phyloP scores from a whole-genome alignment of 2,329 filamentous ascomycete species.

The Mollisia scopiformis region DNA sequence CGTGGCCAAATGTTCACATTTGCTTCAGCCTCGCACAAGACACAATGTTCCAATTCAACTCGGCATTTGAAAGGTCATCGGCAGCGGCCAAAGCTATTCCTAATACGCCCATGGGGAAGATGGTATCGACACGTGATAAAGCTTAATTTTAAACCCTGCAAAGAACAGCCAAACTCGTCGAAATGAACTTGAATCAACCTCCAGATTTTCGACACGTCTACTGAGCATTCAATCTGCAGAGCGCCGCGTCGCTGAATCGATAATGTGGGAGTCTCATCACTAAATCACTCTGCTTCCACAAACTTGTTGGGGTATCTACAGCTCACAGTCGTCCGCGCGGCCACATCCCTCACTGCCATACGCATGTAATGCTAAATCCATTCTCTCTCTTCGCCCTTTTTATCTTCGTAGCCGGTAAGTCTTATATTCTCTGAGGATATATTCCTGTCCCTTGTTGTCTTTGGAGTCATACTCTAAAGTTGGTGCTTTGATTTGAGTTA shows the following conservation, averaged over 20 bases:
- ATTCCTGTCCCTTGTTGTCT: too few relatives aligned
- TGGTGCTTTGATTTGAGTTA: too few relatives aligned
- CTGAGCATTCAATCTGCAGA: conserved; percentile 8
- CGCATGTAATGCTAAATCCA: too few relatives aligned
- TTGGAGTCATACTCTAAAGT: too few relatives aligned
- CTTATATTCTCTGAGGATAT: too few relatives aligned
- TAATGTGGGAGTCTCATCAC: conserved; percentile 20
- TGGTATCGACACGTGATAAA: not conserved
- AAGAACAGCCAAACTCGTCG: not conserved
- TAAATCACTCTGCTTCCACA: conserved; percentile 4
- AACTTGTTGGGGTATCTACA: not conserved
- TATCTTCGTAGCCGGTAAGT: conserved; percentile 99
- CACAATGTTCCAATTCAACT: not conserved
- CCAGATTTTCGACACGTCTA: not conserved
- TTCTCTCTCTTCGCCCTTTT: conserved; percentile 94
- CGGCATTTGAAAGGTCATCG: not conserved
- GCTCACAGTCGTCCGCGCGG: too few relatives aligned
- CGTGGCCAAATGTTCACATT: too few relatives aligned
- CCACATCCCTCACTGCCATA: too few relatives aligned
- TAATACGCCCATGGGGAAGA: not conserved
- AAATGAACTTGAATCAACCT: conserved; percentile 9
- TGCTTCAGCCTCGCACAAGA: not conserved
- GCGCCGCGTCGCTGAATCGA: conserved; percentile 14
- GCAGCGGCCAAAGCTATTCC: not conserved
- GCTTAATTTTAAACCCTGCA: conserved; percentile 20